These are phyloP conservation scores for Coix lacrymajobi DNA, from an alignment of 176 grass and related monocot genomes.

Conservation along the genomic window DNA sequence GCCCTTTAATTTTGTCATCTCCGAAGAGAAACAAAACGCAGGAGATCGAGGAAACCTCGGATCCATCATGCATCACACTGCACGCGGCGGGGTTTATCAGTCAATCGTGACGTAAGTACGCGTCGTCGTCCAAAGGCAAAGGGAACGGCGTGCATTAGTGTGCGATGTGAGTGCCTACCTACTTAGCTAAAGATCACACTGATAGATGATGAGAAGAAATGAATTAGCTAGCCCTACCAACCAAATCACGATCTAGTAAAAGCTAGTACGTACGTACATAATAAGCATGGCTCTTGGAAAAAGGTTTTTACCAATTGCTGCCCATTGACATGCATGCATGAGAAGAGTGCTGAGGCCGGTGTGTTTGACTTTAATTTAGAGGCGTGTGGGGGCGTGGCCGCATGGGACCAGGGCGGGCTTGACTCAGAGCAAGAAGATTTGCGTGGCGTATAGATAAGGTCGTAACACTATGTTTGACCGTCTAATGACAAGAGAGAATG, in stretches of 20 bases:
- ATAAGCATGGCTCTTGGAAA: neutral
- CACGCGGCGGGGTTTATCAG: neutral
- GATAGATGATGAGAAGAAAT: neutral
- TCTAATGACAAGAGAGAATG: neutral
- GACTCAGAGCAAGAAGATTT: conserved; percentile 7
- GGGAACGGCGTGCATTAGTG: too few species aligned
- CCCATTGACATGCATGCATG: neutral
- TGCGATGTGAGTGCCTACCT: neutral
- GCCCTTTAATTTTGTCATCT: neutral
- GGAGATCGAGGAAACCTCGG: neutral
- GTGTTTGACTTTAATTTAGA: neutral
- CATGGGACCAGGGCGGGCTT: conserved; percentile 3
- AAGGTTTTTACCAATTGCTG: neutral
- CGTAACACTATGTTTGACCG: neutral
- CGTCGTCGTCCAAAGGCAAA: neutral
- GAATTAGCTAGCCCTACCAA: neutral
- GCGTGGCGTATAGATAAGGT: neutral
- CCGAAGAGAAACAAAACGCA: neutral
- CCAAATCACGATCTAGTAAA: conserved; percentile 7
- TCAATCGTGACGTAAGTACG: neutral
- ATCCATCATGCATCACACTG: neutral
- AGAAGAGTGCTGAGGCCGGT: too few species aligned
- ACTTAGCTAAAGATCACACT: neutral
- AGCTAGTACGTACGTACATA: too few species aligned
- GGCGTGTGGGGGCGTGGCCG: neutral